These are phyloP conservation scores for Fraxinus americana DNA, from an alignment of 257 asterid genomes.

Conservation along the genomic window DNA sequence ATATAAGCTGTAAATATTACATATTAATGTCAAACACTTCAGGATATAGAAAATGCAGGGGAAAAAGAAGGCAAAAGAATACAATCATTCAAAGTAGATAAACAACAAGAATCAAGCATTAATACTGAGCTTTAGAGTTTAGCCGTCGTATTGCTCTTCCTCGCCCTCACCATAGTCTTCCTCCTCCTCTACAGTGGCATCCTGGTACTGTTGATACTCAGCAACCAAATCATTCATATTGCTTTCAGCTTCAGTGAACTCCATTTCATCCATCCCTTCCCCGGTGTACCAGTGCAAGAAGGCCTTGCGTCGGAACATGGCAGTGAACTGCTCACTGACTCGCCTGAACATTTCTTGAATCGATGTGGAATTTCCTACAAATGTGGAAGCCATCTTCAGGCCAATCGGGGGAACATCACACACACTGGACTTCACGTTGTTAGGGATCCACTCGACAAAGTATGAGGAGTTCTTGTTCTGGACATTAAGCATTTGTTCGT, in stretches of 20 bases:
- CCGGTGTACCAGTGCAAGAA: slow-evolving; percentile 95
- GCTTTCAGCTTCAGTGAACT: slow-evolving; percentile 89
- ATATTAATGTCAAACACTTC: neutral
- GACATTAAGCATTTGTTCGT: slow-evolving; percentile 87
- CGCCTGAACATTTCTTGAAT: slow-evolving; percentile 89
- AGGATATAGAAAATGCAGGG: neutral
- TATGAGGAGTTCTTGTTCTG: slow-evolving; percentile 91
- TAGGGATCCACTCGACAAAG: slow-evolving; percentile 91
- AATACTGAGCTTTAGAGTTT: neutral
- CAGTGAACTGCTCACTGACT: slow-evolving; percentile 91
- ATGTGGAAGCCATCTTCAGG: slow-evolving; percentile 75
- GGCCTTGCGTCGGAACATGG: slow-evolving; percentile 88
- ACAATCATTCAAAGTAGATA: neutral
- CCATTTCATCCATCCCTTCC: slow-evolving; percentile 93
- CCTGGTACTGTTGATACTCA: slow-evolving; percentile 88
- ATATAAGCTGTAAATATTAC: neutral
- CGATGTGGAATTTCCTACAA: slow-evolving; percentile 79
- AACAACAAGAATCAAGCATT: neutral
- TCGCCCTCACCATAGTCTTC: slow-evolving; percentile 55
- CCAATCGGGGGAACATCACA: slow-evolving; percentile 83
- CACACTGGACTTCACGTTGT: slow-evolving; percentile 87
- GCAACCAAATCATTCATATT: slow-evolving; percentile 90
- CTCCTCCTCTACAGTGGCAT: slow-evolving; percentile 84
- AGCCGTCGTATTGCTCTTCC: slow-evolving; percentile 44
- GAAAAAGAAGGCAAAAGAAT: too few species aligned